Base-by-base conservation (phyloP, 2,329 filamentous ascomycete species). In the Colletotrichum sp. region DNA sequence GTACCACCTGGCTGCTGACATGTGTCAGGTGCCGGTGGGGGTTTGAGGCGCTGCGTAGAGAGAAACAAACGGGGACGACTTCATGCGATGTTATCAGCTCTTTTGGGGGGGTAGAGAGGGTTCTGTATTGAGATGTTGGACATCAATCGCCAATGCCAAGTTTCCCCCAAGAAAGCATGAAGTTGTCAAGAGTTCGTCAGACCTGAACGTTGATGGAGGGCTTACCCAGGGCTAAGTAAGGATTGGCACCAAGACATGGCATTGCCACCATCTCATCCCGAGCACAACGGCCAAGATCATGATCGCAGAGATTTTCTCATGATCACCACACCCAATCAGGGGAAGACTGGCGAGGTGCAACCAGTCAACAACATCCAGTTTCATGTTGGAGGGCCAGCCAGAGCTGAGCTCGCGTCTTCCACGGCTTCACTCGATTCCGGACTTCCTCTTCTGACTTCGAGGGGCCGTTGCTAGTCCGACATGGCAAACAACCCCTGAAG, bases 1-100 rank as follows among this genome's bases (percentile, higher is more conserved):
- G 7, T 59, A 59, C 55, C 26, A 13, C 43, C n/a, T 24, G 16
- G 36, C 67, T 30, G 60, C 36, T 75, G 68, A 75, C 69, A 60
- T 72, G 72, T 72, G 55, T 75, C 72, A 75, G 72, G 55, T 67
- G 24, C 32, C 55, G 69, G 72, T 64, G 69, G 69, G 55, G 69
- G 24, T 48, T 63, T 39, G 71, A 63, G 6, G 26, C 59, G 63
- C 8, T 39, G 13, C 10, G 63, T 55, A 39, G 63, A 67, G 61
- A 32, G 64, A 75, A 75, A 72, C 72, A 75, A 39, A 57, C 57
- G 34, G 21, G 55, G 21, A 66, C 36, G 36, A 28, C 72, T 71
- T 71, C 67, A 60, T 60, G 60, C 59, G 28, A 61, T 26, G 6
- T 21, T 34, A 21, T 61, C 26, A 21, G 43, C 43, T 21, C 43